A percentile compares a stretch with the other conserved stretches of the same genome.
Evolutionary conservation across 2,329 filamentous ascomycete genomes (phyloP).

Genomic region (Aspergillus sp.): DNA sequence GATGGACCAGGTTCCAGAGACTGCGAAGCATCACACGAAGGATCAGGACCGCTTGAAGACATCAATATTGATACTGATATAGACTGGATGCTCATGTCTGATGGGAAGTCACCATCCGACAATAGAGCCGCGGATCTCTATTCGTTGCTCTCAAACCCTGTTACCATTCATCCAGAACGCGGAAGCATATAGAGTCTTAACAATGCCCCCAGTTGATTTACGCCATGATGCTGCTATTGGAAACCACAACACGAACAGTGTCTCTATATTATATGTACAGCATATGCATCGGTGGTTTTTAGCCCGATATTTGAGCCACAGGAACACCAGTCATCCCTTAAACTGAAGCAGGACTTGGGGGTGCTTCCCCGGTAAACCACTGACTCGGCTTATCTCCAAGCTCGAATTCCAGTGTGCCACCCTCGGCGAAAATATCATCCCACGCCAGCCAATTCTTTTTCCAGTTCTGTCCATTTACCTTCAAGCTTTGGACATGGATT

Average conservation of each 20-base stretch:
- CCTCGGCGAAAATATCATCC: constrained; percentile 64
- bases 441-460: constrained; percentile 65
- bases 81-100: constrained; percentile 4
- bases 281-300: neutral
- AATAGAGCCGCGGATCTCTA: neutral
- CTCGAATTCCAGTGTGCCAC: constrained; percentile 64
- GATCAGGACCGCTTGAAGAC: neutral
- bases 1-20: neutral
- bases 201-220: neutral
- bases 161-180: neutral
- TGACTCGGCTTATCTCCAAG: constrained; percentile 54
- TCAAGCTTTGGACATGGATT: constrained; percentile 65
- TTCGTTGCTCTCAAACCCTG: neutral
- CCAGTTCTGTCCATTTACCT: constrained; percentile 65
- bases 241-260: neutral
- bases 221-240: neutral
- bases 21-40: neutral
- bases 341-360: constrained; percentile 59
- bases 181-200: neutral
- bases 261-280: neutral
- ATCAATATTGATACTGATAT: neutral
- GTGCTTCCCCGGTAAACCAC: constrained; percentile 61
- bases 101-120: neutral
- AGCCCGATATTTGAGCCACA: neutral
- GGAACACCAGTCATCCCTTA: neutral